A percentile compares a stretch with the other conserved stretches of the same genome.
phyloP scores from a whole-genome alignment of 2,329 filamentous ascomycete genomes.

The Penicillium hordei region DNA sequence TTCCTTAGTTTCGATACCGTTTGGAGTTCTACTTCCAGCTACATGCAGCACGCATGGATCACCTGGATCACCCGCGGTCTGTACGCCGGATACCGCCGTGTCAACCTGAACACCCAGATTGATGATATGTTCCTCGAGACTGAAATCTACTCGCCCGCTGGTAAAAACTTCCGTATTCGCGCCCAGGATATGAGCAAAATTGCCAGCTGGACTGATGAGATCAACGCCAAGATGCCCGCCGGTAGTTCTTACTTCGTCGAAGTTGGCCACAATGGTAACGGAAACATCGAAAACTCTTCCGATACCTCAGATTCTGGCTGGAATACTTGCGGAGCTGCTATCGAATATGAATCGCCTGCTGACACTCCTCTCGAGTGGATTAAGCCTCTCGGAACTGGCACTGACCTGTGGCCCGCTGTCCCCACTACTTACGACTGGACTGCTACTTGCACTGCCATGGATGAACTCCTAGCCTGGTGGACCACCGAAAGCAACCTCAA shows the following conservation, averaged over 20 bases:
- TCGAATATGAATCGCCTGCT: slow-evolving; percentile 48
- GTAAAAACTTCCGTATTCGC: slow-evolving; percentile 51
- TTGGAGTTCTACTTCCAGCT: slow-evolving; percentile 57
- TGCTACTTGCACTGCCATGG: slow-evolving; percentile 51
- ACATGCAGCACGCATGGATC: slow-evolving; percentile 62
- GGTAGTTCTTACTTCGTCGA: slow-evolving; percentile 57
- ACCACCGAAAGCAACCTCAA: slow-evolving; percentile 51
- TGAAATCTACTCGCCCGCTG: slow-evolving; percentile 51
- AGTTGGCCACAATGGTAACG: slow-evolving; percentile 58
- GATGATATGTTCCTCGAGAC: slow-evolving; percentile 63
- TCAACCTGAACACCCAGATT: slow-evolving; percentile 58
- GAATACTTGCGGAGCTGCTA: slow-evolving; percentile 37
- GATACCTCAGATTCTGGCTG: slow-evolving; percentile 21
- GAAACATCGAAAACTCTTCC: slow-evolving; percentile 47
- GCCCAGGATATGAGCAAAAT: slow-evolving; percentile 51
- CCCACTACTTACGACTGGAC: slow-evolving; percentile 52
- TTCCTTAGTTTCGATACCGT: slow-evolving; percentile 56
- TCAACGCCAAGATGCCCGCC: slow-evolving; percentile 49
- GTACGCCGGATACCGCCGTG: slow-evolving; percentile 55
- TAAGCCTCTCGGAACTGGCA: slow-evolving; percentile 54
- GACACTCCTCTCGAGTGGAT: slow-evolving; percentile 52
- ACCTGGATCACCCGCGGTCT: slow-evolving; percentile 62
- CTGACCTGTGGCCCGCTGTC: slow-evolving; percentile 49
- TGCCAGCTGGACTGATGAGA: slow-evolving; percentile 43
- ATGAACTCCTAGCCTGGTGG: slow-evolving; percentile 57